Conservation (phyloP, 2,329 filamentous ascomycete species). For the Cercospora sojina region DNA sequence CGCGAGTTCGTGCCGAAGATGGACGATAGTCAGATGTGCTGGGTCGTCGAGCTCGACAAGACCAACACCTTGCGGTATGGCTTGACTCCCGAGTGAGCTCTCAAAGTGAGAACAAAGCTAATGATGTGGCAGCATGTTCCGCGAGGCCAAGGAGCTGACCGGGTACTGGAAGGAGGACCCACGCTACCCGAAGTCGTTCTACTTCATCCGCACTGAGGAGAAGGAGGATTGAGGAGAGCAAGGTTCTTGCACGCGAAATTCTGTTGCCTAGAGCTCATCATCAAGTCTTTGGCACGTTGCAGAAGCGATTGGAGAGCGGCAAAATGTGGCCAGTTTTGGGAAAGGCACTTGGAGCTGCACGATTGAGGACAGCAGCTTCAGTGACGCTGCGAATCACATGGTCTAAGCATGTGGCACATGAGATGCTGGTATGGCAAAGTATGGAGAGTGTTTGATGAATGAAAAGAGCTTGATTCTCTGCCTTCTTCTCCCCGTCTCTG, state of each 20-base stretch:
- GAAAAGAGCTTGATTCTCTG: neutral
- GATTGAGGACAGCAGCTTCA: neutral
- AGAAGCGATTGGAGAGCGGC: conserved; percentile 9
- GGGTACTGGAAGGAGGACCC: conserved; percentile 40
- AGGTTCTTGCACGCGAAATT: neutral
- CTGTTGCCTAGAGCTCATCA: neutral
- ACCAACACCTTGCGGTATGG: conserved; percentile 36
- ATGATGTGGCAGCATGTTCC: conserved; percentile 30
- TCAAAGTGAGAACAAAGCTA: neutral
- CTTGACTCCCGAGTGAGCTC: neutral
- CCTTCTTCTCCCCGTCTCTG: neutral
- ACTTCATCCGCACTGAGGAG: conserved; percentile 36
- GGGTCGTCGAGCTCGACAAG: conserved; percentile 39
- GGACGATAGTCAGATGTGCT: conserved; percentile 39
- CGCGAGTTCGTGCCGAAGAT: conserved; percentile 38
- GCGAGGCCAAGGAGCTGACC: conserved; percentile 37
- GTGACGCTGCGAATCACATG: neutral
- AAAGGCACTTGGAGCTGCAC: neutral
- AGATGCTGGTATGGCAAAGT: conserved; percentile 6
- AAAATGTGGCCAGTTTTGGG: conserved; percentile 10
- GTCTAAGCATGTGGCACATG: neutral
- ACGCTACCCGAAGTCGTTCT: conserved; percentile 36
- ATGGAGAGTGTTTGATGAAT: neutral
- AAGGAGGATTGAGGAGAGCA: conserved; percentile 22
- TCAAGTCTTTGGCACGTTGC: conserved; percentile 10